These are phyloP conservation scores for Hawksworthiomyces lignivorus DNA, from an alignment of 2,329 filamentous ascomycete species.

Conservation along the genomic window DNA sequence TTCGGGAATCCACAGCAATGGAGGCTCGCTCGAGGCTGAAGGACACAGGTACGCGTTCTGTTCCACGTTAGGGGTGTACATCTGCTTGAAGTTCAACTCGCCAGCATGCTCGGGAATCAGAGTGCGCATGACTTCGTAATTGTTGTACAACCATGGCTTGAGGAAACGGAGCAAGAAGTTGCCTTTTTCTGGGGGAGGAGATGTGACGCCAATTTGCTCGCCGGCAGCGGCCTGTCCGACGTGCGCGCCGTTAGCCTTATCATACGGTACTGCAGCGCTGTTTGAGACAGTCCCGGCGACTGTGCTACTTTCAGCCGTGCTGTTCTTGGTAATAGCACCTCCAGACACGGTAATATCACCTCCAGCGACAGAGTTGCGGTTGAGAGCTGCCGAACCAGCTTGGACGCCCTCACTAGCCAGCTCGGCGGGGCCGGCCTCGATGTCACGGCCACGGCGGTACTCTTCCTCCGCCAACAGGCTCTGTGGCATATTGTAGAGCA, in stretches of 20 bases:
- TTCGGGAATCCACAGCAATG: conserved; percentile 77
- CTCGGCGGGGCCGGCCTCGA: conserved; percentile 14
- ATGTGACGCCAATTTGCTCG: conserved; percentile 8
- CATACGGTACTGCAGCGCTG: conserved; percentile 4
- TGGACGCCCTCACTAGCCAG: too few relatives aligned
- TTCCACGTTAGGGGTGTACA: conserved; percentile 55
- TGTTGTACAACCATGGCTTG: conserved; percentile 67
- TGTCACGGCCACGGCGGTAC: conserved; percentile 18
- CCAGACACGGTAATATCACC: too few relatives aligned
- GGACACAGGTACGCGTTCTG: conserved; percentile 68
- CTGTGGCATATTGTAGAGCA: conserved; percentile 72
- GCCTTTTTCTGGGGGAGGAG: conserved; percentile 36
- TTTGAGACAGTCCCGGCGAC: background rate
- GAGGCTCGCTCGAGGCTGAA: conserved; percentile 52
- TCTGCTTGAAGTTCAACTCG: conserved; percentile 36
- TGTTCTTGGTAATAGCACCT: conserved; percentile 17
- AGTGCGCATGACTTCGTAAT: conserved; percentile 63
- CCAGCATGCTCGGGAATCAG: conserved; percentile 53
- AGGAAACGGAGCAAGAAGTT: conserved; percentile 61
- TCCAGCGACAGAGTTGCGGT: conserved; percentile 17
- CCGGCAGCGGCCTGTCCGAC: background rate
- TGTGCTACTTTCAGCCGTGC: conserved; percentile 17
- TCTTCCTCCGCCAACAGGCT: conserved; percentile 49
- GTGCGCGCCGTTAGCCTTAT: conserved; percentile 17
- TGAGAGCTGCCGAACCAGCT: background rate